Conservation (phyloP, 148 eudicot genomes). For the Arctostaphylos glauca region DNA sequence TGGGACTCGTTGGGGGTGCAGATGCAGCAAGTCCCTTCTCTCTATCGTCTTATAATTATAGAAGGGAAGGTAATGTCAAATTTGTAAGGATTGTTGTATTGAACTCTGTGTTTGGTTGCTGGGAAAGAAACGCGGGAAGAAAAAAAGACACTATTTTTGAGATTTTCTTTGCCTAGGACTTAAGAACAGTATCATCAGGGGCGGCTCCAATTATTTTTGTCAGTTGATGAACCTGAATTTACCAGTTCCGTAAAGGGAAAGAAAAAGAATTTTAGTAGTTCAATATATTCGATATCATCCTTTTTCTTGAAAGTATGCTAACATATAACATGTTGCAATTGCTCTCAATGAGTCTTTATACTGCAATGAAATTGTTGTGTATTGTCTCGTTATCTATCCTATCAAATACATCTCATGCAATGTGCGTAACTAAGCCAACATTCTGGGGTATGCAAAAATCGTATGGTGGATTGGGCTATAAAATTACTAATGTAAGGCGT, state of each 20-base stretch:
- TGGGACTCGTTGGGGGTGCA: slow-evolving; percentile 75
- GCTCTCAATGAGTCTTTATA: background rate
- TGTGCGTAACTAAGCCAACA: background rate
- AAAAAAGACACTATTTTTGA: too few relatives aligned
- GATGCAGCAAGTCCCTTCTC: slow-evolving; percentile 67
- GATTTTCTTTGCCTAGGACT: too few relatives aligned
- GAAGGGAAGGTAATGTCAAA: slow-evolving; percentile 72
- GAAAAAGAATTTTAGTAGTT: background rate
- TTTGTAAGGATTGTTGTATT: background rate
- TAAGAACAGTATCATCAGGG: too few relatives aligned
- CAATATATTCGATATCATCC: background rate
- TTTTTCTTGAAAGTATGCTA: background rate
- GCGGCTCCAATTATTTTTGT: too few relatives aligned
- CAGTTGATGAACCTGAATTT: too few relatives aligned
- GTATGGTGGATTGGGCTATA: background rate
- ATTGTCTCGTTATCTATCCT: background rate
- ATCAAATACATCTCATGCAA: background rate
- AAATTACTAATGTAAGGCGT: too few relatives aligned
- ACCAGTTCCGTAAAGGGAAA: background rate
- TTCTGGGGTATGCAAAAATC: background rate
- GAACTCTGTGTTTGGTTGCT: background rate
- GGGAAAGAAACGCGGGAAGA: background rate
- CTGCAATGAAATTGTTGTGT: background rate
- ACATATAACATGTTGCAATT: background rate
- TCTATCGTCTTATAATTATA: slow-evolving; percentile 36